phyloP scores from a whole-genome alignment of 2,329 filamentous ascomycete species.

The Ophiosphaerella narmari region DNA sequence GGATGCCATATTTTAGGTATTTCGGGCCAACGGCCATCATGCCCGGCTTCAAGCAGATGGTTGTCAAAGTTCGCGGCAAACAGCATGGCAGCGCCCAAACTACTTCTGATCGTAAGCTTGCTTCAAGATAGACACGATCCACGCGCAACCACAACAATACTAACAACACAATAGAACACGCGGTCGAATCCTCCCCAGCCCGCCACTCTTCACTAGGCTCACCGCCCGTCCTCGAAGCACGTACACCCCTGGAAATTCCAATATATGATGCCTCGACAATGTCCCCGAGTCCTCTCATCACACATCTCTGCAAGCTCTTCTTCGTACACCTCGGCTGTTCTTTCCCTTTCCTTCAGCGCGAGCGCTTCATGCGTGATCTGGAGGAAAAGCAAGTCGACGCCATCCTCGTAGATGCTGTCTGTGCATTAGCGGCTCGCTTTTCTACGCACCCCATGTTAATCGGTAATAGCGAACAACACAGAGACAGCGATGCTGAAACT shows the following conservation, averaged over 20 bases:
- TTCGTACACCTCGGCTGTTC: conserved; percentile 83
- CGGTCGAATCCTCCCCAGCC: conserved; percentile 43
- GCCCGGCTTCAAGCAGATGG: conserved; percentile 91
- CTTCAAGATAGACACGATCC: background rate
- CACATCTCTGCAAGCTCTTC: conserved; percentile 77
- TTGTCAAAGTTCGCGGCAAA: conserved; percentile 72
- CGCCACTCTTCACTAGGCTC: conserved; percentile 33
- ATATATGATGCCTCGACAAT: conserved; percentile 76
- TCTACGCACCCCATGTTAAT: conserved; percentile 63
- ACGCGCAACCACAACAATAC: background rate
- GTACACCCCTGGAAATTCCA: conserved; percentile 56
- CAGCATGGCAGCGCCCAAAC: conserved; percentile 64
- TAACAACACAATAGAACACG: conserved; percentile 19
- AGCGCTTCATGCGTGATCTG: conserved; percentile 74
- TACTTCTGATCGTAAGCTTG: conserved; percentile 54
- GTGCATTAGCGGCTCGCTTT: conserved; percentile 80
- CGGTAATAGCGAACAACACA: conserved; percentile 56
- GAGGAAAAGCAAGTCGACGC: conserved; percentile 81
- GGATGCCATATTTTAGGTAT: conserved; percentile 87
- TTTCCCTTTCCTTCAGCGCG: conserved; percentile 78
- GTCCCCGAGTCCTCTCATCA: conserved; percentile 75
- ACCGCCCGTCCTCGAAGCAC: conserved; percentile 45
- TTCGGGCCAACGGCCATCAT: conserved; percentile 91
- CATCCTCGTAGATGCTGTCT: conserved; percentile 85
- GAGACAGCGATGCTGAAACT: conserved; percentile 23